Evolutionary conservation across 371 early-diverging fungal genomes (phyloP), one percentile per base, ranked within the genome.

Genomic region (Mortierella sp.): DNA sequence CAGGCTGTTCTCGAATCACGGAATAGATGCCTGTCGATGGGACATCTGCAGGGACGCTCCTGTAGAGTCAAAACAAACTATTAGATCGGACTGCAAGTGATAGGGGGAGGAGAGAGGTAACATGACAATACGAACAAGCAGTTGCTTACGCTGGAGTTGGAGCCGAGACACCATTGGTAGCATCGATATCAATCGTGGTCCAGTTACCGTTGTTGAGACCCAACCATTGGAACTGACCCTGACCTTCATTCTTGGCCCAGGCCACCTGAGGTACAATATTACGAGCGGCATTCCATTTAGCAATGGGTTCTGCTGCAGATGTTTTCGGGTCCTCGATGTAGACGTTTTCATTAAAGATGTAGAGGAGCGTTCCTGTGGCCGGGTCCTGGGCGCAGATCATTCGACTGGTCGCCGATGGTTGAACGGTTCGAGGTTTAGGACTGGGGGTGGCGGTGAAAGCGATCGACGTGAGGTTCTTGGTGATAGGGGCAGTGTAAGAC

Each of bases 221-320:
- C 18, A 76, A 59, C 76, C 76, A 76, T 54, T 64, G 65, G 58
- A 76, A 76, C 48, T 58, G 58, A 9, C 76, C 76, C 26, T 39
- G 41, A 10, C 8, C 49, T 1, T 9, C 45, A 6, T 10, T 18
- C 6, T 52, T 58, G 43, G 70, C 45, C 57, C 57, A 76, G 1
- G 54, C 49, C 1, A 50, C 66, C 61, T 76, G 76, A 4, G 76
- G 62, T 0, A 23, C 50, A 18, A 41, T 7, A 14, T 28, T 43
- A n/a, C 58, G 31, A 24, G 54, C 19, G 9, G 61, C 21, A 30
- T 55, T 50, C 76, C 76, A 76, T 19, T 31, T 57, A 3, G 61
- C 4, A 19, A 74, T 27, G 19, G 69, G 69, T 9, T 41, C 38
- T 2, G 64, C 3, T 16, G 57, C 43, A n/a, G 74, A 62, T 9